Base-by-base conservation (phyloP, 768 basidiomycete genomes). In the Peribolospora kevripleyi region DNA sequence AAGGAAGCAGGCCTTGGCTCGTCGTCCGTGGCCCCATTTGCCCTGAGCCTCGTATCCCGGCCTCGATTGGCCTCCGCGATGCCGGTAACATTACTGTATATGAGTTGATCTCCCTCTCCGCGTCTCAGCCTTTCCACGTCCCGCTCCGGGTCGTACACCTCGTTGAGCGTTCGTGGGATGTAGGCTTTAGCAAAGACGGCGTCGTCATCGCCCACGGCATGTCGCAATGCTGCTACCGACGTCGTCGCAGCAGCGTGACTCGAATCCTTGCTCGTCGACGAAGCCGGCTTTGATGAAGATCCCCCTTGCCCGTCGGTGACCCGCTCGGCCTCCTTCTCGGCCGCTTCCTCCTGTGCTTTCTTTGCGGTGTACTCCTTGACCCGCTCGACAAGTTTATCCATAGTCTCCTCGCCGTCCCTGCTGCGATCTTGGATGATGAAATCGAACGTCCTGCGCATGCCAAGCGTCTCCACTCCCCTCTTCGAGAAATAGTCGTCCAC, bases 101-200 rank as follows among this genome's bases (percentile, higher is more conserved):
- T 93, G 45, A 93, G 73, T 39, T 73, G 74, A 54, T 71, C 68
- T 9, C 80, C 79, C 51, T 81, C 77, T 6, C 87, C 87, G 3
- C 76, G 69, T 13, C 72, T 73, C 47, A 90, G 70, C 14, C 75
- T 74, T 42, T 79, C 84, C 8, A 86, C 80, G 64, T 95, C 91
- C 39, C 90, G 75, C 65, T 98, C 93, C 0, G 90, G 86, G 66
- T 97, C 87, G 65, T 81, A 84, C 6, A 98, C 81, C 63, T 97
- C 87, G 59, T 85, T 84, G 50, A 98, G 70, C 36, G 78, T 80
- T 42, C 90, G 79, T 10, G 93, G 93, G 60, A 97, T 98, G 69
- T 85, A 95, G 1, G 87, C 84, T 38, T 74, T 74, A 65, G 86
- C 68, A 72, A 98, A 98, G 9, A 97, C 78, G 6, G 76, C 76